Conservation (phyloP, 371 early-diverging fungal species). For the Mucor ambiguus region DNA sequence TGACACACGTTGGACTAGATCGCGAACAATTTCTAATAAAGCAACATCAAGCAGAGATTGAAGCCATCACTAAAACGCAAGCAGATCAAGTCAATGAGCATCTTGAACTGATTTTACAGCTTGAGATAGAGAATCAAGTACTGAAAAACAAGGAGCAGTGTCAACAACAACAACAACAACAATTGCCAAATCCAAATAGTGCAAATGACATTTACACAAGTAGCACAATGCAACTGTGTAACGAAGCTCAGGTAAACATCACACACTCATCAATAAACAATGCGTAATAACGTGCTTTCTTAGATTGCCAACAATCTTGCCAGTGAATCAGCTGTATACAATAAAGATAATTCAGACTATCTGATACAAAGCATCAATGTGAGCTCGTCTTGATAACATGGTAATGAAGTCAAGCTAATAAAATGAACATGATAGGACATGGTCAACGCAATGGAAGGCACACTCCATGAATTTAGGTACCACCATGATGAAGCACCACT, state of each 20-base stretch:
- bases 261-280: not conserved
- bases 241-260: conserved; percentile 22
- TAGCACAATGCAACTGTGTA: conserved; percentile 19
- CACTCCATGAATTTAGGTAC: conserved; percentile 12
- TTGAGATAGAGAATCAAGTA: conserved; percentile 20
- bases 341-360: conserved; percentile 17
- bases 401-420: not conserved
- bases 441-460: conserved; percentile 28
- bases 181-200: not conserved
- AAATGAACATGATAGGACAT: conserved; percentile 16
- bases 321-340: not conserved
- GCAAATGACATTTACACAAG: conserved; percentile 7
- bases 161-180: conserved; percentile 9
- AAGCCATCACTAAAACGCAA: conserved; percentile 19
- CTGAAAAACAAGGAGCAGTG: not conserved
- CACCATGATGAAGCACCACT: not conserved
- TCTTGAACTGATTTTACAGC: conserved; percentile 16
- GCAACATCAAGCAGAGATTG: conserved; percentile 24
- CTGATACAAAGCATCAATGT: conserved; percentile 27
- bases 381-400: not conserved
- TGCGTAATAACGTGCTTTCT: not conserved
- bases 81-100: conserved; percentile 21
- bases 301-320: conserved; percentile 24
- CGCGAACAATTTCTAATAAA: conserved; percentile 22
- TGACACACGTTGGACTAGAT: not conserved